Percentiles rank a stretch among this genome's conserved stretches.
Conservation (phyloP, 2,329 filamentous ascomycete genomes). For the Sclerotinia nivalis region DNA sequence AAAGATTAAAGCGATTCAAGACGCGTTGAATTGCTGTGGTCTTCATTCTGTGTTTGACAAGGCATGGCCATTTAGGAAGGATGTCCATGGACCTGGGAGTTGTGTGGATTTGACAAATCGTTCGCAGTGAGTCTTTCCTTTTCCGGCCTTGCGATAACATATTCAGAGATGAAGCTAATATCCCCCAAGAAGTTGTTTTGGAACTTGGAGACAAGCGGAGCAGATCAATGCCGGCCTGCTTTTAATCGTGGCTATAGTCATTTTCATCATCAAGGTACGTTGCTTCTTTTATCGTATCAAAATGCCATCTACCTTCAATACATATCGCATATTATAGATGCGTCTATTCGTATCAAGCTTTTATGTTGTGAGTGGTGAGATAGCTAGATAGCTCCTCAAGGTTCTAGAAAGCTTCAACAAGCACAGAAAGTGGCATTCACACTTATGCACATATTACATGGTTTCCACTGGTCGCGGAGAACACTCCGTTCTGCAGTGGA, state of each 20-base stretch:
- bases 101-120: conserved; percentile 27
- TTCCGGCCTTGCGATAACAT: no score
- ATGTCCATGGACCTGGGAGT: conserved; percentile 1
- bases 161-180: not conserved
- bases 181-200: conserved; percentile 48
- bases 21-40: conserved; percentile 67
- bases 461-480: not conserved
- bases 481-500: not conserved
- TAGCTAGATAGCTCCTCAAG: not conserved
- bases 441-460: not conserved
- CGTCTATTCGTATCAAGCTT: not conserved
- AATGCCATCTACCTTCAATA: not conserved
- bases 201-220: conserved; percentile 57
- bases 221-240: conserved; percentile 55
- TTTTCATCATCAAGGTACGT: conserved; percentile 58
- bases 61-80: conserved; percentile 59
- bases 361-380: not conserved
- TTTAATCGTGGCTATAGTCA: conserved; percentile 53
- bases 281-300: not conserved
- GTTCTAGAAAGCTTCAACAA: not conserved
- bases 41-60: conserved; percentile 58
- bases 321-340: not conserved
- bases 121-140: conserved; percentile 10
- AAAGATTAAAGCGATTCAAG: conserved; percentile 61
- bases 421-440: not conserved